These are phyloP conservation scores for Lathyrus aphaca DNA, from an alignment of 306 rosid genomes.

Conservation along the genomic window DNA sequence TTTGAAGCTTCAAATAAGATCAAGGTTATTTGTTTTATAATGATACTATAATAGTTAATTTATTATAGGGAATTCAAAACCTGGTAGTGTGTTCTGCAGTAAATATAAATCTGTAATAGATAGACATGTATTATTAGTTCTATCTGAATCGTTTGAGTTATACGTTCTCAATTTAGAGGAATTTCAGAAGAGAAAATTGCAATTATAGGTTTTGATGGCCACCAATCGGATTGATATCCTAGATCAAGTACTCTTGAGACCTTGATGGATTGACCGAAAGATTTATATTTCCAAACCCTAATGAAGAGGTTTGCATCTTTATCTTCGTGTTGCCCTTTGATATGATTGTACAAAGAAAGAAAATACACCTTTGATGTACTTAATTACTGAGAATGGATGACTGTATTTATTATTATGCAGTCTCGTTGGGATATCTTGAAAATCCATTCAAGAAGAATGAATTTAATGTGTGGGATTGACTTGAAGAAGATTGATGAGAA, in stretches of 20 bases:
- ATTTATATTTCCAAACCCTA: slow-evolving; percentile 98
- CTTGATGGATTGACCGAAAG: slow-evolving; percentile 95
- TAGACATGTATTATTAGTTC: neutral
- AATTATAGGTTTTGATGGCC: slow-evolving; percentile 91
- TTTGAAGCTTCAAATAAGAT: slow-evolving; percentile 99
- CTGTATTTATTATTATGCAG: slow-evolving; percentile 50
- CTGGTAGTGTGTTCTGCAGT: neutral
- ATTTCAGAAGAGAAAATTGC: slow-evolving; percentile 35
- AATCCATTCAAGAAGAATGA: slow-evolving; percentile 99
- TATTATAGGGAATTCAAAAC: neutral
- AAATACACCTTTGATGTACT: neutral
- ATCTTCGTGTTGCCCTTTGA: slow-evolving; percentile 4
- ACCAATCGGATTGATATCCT: slow-evolving; percentile 98
- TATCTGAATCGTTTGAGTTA: slow-evolving; percentile 2
- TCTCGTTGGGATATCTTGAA: slow-evolving; percentile 93
- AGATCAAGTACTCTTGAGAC: slow-evolving; percentile 98
- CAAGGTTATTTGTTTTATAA: slow-evolving; percentile 58
- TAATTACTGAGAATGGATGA: slow-evolving; percentile 21
- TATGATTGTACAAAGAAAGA: slow-evolving; percentile 27
- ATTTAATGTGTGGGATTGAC: slow-evolving; percentile 98
- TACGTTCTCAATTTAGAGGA: neutral
- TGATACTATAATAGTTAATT: neutral
- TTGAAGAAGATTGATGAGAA: slow-evolving; percentile 97
- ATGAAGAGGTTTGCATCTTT: slow-evolving; percentile 65
- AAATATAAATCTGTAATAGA: slow-evolving; percentile 6